Base-by-base conservation (phyloP, 2,329 filamentous ascomycete species). In the Ascochyta clinopodiicola region DNA sequence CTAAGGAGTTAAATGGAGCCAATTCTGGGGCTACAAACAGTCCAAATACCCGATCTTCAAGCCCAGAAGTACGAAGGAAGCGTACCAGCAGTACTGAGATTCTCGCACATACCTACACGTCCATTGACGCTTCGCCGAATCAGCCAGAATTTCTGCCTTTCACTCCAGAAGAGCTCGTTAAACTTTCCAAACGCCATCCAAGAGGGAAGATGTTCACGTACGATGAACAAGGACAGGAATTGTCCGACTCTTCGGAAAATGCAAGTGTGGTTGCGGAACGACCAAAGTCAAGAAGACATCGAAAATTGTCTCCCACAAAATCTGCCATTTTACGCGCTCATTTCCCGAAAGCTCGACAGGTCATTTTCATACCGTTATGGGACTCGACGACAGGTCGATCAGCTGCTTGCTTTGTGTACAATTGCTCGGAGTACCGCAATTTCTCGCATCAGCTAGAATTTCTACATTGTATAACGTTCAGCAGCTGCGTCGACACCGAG, bases 101-200 rank as follows among this genome's bases (percentile, higher is more conserved):
- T 78, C 57, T 77, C 74, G 17, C 69, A 79, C 29, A 76, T 77
- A 64, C 53, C 1, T 51, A 47, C 15, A 36, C 22, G 3, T 36
- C 42, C 19, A 25, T n/a, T 17, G 17, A 6, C 21, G 37, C 15
- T 42, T 27, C 27, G 75, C 72, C 4, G 75, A 80, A 55, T 62
- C 79, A 6, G 69, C 74, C 34, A 62, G 77, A 25, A 6, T 62
- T 79, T 9, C 73, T 76, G 27, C 75, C 75, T 0, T 65, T 76
- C 12, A 70, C 69, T 8, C 71, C 75, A 4, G 79, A 82, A 34
- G 76, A 77, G 46, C 78, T 25, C 77, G 79, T 31, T 25, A 51
- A 48, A 6, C 7, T 57, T 2, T 15, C 79, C 76, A 6, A 46
- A 21, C 45, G 40, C 15, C 47, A 52, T 36, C 52, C 52, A 10